A percentile compares a stretch with the other conserved stretches of the same genome.
phyloP scores from a whole-genome alignment of 768 basidiomycete species.

The Hericium rajendrae region DNA sequence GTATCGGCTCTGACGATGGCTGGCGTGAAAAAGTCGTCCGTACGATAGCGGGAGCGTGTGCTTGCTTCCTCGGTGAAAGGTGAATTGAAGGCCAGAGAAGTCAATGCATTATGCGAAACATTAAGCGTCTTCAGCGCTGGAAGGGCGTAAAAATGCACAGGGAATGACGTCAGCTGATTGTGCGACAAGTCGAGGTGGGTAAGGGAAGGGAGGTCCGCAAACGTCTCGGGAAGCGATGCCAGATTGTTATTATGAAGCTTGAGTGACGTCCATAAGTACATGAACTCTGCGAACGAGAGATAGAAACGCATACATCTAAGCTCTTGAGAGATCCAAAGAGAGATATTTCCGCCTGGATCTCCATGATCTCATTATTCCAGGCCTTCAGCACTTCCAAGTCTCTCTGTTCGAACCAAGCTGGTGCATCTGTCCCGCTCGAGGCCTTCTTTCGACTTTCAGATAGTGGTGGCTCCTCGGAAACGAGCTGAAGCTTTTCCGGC shows the following conservation, averaged over 20 bases:
- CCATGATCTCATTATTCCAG: slow-evolving; percentile 71
- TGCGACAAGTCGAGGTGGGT: slow-evolving; percentile 66
- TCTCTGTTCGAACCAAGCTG: slow-evolving; percentile 76
- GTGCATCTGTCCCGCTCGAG: slow-evolving; percentile 33
- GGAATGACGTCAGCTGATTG: slow-evolving; percentile 56
- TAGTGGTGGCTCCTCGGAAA: slow-evolving; percentile 48
- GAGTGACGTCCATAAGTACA: not conserved
- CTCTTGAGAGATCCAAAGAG: slow-evolving; percentile 77
- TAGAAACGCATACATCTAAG: slow-evolving; percentile 49
- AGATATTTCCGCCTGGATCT: slow-evolving; percentile 75
- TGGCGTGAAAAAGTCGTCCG: slow-evolving; percentile 55
- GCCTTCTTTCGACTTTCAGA: slow-evolving; percentile 26
- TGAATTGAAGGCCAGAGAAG: slow-evolving; percentile 49
- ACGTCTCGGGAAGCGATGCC: slow-evolving; percentile 46
- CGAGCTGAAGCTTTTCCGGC: slow-evolving; percentile 58
- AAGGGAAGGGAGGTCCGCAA: slow-evolving; percentile 60
- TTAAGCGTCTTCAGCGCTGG: slow-evolving; percentile 60
- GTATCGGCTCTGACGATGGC: slow-evolving; percentile 49
- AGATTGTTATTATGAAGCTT: slow-evolving; percentile 75
- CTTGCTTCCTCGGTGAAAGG: slow-evolving; percentile 32
- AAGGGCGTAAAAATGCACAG: slow-evolving; percentile 55
- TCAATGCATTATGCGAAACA: slow-evolving; percentile 60
- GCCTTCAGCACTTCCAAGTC: slow-evolving; percentile 69
- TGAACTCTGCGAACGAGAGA: not conserved
- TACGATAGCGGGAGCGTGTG: slow-evolving; percentile 20